Evolutionary conservation across 495 filamentous ascomycete species (phyloP), one percentile per base, ranked within the genome.

Genomic region (Penicillium alfredii): DNA sequence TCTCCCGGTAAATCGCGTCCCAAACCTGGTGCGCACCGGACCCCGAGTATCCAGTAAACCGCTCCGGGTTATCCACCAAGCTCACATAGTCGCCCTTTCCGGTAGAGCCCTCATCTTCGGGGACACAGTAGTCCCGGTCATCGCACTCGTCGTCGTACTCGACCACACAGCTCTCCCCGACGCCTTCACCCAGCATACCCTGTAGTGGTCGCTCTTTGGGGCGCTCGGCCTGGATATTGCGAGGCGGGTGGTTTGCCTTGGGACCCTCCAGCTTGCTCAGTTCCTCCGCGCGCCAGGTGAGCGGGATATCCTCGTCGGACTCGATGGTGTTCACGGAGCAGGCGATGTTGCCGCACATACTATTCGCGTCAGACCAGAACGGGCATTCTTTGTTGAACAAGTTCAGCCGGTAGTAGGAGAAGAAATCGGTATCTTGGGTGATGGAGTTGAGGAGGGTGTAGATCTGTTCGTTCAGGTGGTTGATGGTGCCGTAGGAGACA

Each of bases 131-230:
- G 53, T 98, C 92, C 18, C 89, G 75, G 36, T 97, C 87, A 62
- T 98, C 92, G 45, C 92, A 96, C 56, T 98, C 92, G 48, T 97
- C 93, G 50, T 96, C 92, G 55, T 92, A 94, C 60, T 98, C 92
- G 2, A 96, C 80, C 26, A 98, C 86, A 60, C 92, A 98, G 51
- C 86, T 94, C 63, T 98, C 92, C 12, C 86, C 86, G 6, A 94
- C 89, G 35, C 81, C 70, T 32, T 88, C 84, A 20, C 92, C 92
- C 22, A 98, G 66, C 53, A 77, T 72, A 3, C 89, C 93, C 51
- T 84, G 78, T 11, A 98, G 68, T 9, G 92, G 92, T 42, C 74
- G 70, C 45, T 80, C 53, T 18, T 74, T 78, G n/a, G 77, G 72
- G 24, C 75, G 61, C 53, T 85, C 78, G 40, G 69, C 66, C 42